Percentiles rank a stretch among this genome's conserved stretches.
Conservation (phyloP, 202 grass and related monocot species). For the Schoenoplectus tabernaemontani region DNA sequence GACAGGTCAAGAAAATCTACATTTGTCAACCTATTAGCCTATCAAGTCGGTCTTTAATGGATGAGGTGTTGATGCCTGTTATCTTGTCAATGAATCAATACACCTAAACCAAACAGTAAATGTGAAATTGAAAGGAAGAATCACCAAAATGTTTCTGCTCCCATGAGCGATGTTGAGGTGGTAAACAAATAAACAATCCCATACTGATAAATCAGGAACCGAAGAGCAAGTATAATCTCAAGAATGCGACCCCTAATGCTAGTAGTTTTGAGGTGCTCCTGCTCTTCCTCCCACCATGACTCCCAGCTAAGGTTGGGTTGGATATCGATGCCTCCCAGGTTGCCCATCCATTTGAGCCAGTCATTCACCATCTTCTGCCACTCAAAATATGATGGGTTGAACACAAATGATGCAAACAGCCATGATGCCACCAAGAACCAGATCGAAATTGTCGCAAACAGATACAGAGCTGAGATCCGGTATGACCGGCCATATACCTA, state of each 20-base stretch:
- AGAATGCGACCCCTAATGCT: constrained; percentile 66
- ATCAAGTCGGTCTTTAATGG: neutral
- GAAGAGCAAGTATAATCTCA: constrained; percentile 80
- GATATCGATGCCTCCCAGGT: constrained; percentile 88
- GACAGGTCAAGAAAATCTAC: neutral
- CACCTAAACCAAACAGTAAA: neutral
- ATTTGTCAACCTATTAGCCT: neutral
- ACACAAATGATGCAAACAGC: constrained; percentile 94
- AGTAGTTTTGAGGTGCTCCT: constrained; percentile 69
- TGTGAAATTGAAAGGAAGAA: constrained; percentile 19
- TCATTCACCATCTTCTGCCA: constrained; percentile 98
- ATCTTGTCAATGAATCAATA: neutral
- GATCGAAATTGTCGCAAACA: constrained; percentile 86
- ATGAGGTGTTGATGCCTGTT: neutral
- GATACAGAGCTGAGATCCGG: constrained; percentile 57
- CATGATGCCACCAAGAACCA: constrained; percentile 95
- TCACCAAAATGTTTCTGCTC: constrained; percentile 69
- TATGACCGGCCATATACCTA: constrained; percentile 60
- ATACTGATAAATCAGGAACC: constrained; percentile 96
- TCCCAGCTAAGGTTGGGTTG: constrained; percentile 77
- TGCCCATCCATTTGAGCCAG: constrained; percentile 95
- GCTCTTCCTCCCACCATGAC: constrained; percentile 86
- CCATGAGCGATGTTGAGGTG: constrained; percentile 70
- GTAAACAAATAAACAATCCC: constrained; percentile 98
- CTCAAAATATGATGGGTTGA: constrained; percentile 96